These are phyloP conservation scores for Penicillium flavigenum DNA, from an alignment of 495 filamentous ascomycete species.

Conservation along the genomic window DNA sequence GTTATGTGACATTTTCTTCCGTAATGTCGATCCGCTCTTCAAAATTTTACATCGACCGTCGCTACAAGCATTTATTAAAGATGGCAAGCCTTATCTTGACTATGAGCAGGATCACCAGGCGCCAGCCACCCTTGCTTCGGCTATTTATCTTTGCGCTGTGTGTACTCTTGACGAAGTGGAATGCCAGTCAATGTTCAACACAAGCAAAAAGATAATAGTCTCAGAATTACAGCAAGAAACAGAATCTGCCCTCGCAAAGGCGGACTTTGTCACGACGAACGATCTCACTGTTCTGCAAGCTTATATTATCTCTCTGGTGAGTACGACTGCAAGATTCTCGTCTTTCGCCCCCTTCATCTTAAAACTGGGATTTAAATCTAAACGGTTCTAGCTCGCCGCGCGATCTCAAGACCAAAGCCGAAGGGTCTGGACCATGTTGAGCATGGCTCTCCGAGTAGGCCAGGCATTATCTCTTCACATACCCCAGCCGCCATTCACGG, in stretches of 20 bases:
- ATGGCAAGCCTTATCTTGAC: constrained; percentile 34
- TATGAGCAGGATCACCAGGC: constrained; percentile 34
- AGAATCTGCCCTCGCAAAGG: constrained; percentile 49
- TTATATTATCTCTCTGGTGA: constrained; percentile 54
- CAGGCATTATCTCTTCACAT: constrained; percentile 66
- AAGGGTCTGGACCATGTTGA: constrained; percentile 59
- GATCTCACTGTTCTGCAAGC: constrained; percentile 58
- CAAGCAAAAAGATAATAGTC: constrained; percentile 39
- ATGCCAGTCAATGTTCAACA: constrained; percentile 40
- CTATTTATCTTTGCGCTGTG: constrained; percentile 53
- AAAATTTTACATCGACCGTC: constrained; percentile 43
- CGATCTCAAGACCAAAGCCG: constrained; percentile 41
- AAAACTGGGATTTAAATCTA: constrained; percentile 20
- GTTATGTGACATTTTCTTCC: constrained; percentile 35
- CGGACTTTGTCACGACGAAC: constrained; percentile 53
- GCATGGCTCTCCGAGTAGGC: constrained; percentile 65
- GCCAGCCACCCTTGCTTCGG: constrained; percentile 45
- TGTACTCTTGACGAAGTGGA: constrained; percentile 46
- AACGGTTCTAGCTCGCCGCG: constrained; percentile 41
- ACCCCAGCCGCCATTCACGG: constrained; percentile 32
- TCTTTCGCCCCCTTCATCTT: constrained; percentile 17
- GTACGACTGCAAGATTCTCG: background rate
- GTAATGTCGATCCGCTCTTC: constrained; percentile 41
- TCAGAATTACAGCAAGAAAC: constrained; percentile 48
- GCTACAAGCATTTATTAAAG: constrained; percentile 30